Evolutionary conservation across 257 asterid species (phyloP).

Genomic region (Solanum rostratum): DNA sequence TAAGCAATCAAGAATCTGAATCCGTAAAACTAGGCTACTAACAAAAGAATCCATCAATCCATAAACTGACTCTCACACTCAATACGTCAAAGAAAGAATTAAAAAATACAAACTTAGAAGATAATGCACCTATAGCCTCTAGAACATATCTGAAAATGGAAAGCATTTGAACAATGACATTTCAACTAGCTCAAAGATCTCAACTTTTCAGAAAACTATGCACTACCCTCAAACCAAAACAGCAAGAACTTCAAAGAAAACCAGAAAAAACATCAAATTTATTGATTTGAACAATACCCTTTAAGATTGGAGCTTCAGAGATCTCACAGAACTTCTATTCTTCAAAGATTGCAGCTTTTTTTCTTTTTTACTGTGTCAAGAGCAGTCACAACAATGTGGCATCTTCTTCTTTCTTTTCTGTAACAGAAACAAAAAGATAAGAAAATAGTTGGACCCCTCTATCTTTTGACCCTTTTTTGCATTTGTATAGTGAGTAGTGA

Average conservation of each 20-base stretch:
- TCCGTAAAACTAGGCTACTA: neutral
- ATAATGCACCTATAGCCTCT: neutral
- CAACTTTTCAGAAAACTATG: neutral
- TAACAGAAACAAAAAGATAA: neutral
- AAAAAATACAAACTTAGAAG: neutral
- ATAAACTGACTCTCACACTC: neutral
- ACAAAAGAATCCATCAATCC: neutral
- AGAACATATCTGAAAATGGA: neutral
- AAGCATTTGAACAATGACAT: neutral
- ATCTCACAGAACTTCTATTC: neutral
- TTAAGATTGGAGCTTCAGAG: neutral
- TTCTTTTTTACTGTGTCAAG: neutral
- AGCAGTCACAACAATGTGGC: neutral
- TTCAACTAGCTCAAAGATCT: neutral
- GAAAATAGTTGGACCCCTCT: constrained; percentile 3
- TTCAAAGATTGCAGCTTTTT: neutral
- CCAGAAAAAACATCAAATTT: neutral
- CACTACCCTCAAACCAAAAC: neutral
- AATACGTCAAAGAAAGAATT: neutral
- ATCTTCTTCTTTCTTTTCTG: neutral
- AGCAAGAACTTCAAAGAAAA: neutral
- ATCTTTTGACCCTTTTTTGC: neutral
- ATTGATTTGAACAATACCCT: neutral
- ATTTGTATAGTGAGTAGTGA: neutral
- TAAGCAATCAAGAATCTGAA: neutral